Evolutionary conservation across 176 grass and related monocot species (phyloP).

Genomic region (Lolium perenne): DNA sequence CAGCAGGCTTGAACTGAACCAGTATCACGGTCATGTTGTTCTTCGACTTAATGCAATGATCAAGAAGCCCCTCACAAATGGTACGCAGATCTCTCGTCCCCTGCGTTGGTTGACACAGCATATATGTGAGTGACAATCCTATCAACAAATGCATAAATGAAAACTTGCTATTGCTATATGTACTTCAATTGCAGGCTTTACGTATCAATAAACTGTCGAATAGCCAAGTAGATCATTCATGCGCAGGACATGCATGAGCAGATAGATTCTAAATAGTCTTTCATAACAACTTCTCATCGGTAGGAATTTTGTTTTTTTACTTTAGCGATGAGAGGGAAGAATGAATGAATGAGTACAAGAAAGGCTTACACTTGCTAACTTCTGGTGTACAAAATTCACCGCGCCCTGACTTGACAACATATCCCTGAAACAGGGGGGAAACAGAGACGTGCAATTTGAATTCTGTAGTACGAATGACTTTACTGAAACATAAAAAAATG

Average conservation of each 20-base stretch:
- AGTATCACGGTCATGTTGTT: conserved; percentile 31
- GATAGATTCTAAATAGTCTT: not conserved
- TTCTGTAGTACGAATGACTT: not conserved
- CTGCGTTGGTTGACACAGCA: conserved; percentile 14
- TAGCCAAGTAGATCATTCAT: not conserved
- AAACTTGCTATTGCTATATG: not conserved
- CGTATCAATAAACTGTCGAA: not conserved
- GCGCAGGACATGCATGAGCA: not conserved
- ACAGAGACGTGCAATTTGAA: not conserved
- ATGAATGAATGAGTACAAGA: not conserved
- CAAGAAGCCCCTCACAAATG: conserved; percentile 30
- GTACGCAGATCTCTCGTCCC: not conserved
- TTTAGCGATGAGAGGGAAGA: not conserved
- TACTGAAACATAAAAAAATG: not conserved
- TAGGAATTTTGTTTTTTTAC: not conserved
- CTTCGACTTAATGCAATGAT: not conserved
- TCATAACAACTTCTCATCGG: not conserved
- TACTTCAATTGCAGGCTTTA: not conserved
- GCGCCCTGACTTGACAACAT: too few species aligned
- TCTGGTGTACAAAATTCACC: conserved; percentile 9
- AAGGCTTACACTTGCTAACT: not conserved
- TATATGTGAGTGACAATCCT: not conserved
- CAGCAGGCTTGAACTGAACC: conserved; percentile 32
- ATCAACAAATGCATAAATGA: not conserved
- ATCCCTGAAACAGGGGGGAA: too few species aligned